Base-by-base conservation (phyloP, 352 stramenopile genomes). In the Phytopythium cucurbitacearum region DNA sequence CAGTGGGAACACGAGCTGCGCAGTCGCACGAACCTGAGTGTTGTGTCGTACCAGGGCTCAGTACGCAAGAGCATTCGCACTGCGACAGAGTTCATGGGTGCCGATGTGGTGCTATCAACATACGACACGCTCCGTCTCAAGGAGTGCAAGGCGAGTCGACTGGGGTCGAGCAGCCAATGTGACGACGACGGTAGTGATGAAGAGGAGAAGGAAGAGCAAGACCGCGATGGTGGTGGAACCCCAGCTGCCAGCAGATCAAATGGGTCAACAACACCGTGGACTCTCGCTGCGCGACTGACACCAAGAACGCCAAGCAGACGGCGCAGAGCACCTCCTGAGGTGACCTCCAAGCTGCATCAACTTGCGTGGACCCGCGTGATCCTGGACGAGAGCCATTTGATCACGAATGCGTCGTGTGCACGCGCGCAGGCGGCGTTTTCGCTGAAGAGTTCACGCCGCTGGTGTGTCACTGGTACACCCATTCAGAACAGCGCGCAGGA, bases 401-500 rank as follows among this genome's bases (percentile, higher is more conserved):
- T 97, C 57, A 85, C 87, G 34, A 97, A 96, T 11, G 68, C 76
- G n/a, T 83, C 67, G 10, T 87, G 76, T 15, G 83, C 76, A 33
- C 74, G 80, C 45, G 73, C 83, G 0, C 73, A 72, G 21, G 78
- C 80, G 21, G 75, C 78, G 1, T 80, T 74, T 28, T 60, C 72
- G 1, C 71, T 98, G 16, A 69, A 83, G 10, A 88, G 86, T 36
- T 75, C 77, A 52, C 70, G 80, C 3, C 84, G 88, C 6, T 94
- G 91, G 69, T 96, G 86, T 55, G 71, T 97, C 6, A 97, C 91
- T 3, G 89, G 90, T 9, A 97, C 89, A 12, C 88, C 89, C 0
- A 91, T 97, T 46, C 77, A 96, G 41, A 97, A 97, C 63, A 82
- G 78, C 48, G 71, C 78, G 12, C 78, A 88, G 44, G 89, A 97